Evolutionary conservation across 768 basidiomycete genomes (phyloP).

Genomic region (Amanita polypyramis): DNA sequence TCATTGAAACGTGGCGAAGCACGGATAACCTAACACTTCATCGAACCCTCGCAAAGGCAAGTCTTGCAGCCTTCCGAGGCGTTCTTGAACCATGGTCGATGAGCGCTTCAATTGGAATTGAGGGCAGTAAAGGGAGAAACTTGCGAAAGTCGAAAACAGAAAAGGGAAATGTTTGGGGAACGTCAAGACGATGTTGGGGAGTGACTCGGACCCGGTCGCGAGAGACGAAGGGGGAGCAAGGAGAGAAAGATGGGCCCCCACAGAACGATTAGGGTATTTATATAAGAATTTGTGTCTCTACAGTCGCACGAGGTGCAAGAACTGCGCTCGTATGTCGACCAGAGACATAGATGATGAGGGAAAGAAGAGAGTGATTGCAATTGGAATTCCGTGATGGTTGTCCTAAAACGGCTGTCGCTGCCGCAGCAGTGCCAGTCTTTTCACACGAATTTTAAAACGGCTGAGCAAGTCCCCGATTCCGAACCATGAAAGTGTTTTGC

Average conservation of each 20-base stretch:
- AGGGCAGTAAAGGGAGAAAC: neutral
- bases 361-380: constrained; percentile 16
- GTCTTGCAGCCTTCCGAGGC: constrained; percentile 13
- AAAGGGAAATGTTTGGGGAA: neutral
- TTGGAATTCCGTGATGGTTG: constrained; percentile 3
- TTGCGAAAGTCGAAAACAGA: neutral
- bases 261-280: constrained; percentile 14
- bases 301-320: constrained; percentile 5
- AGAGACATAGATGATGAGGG: constrained; percentile 13
- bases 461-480: neutral
- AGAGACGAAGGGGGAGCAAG: constrained; percentile 7
- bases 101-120: too few relatives aligned
- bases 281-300: constrained; percentile 8
- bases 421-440: constrained; percentile 19
- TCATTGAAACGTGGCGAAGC: constrained; percentile 2
- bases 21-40: constrained; percentile 11
- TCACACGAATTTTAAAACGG: constrained; percentile 14
- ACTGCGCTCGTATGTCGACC: constrained; percentile 6
- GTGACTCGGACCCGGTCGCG: constrained; percentile 8
- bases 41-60: constrained; percentile 14
- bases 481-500: neutral
- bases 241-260: constrained; percentile 10
- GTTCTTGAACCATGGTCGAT: constrained; percentile 15
- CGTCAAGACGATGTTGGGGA: constrained; percentile 6
- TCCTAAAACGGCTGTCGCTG: constrained; percentile 6